Conservation (phyloP, 805 yeast species). For the Ogataea siamensis region DNA sequence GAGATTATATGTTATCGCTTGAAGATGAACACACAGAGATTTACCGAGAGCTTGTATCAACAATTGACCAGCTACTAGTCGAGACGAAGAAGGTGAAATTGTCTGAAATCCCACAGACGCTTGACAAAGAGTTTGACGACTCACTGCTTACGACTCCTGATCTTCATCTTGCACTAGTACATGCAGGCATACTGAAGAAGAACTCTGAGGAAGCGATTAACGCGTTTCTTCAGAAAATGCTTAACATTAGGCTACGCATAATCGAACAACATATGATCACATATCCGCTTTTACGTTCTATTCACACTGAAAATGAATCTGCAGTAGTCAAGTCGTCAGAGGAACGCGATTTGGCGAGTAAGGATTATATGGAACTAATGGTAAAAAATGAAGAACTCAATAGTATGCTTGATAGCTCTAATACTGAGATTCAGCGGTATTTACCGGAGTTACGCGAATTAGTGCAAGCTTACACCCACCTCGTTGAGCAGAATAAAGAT, state of each 20-base stretch:
- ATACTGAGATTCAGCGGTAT: constrained; percentile 2
- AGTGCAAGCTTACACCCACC: constrained; percentile 11
- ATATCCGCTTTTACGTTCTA: constrained; percentile 22
- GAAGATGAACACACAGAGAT: constrained; percentile 33
- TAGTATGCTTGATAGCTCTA: constrained; percentile 1
- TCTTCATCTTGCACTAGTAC: constrained; percentile 15
- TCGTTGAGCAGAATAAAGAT: constrained; percentile 19
- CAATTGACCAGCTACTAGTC: constrained; percentile 34
- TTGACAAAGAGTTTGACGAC: constrained; percentile 5
- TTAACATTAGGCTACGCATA: constrained; percentile 20
- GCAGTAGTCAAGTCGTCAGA: constrained; percentile 9
- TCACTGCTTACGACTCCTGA: constrained; percentile 13
- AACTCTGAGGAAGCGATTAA: constrained; percentile 10
- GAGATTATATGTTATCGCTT: constrained; percentile 11
- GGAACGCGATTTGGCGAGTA: constrained; percentile 16
- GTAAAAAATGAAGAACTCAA: constrained; percentile 4
- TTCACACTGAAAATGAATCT: constrained; percentile 21
- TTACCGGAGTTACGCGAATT: constrained; percentile 9
- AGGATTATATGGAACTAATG: constrained; percentile 7
- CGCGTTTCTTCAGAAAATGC: constrained; percentile 18
- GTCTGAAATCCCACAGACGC: constrained; percentile 6
- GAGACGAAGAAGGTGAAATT: constrained; percentile 13
- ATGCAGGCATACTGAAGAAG: constrained; percentile 6
- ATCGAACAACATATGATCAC: constrained; percentile 27
- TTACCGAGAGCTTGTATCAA: constrained; percentile 32